These are phyloP conservation scores for Trypanosoma theileri DNA, from an alignment of 208 protist species.

Conservation along the genomic window DNA sequence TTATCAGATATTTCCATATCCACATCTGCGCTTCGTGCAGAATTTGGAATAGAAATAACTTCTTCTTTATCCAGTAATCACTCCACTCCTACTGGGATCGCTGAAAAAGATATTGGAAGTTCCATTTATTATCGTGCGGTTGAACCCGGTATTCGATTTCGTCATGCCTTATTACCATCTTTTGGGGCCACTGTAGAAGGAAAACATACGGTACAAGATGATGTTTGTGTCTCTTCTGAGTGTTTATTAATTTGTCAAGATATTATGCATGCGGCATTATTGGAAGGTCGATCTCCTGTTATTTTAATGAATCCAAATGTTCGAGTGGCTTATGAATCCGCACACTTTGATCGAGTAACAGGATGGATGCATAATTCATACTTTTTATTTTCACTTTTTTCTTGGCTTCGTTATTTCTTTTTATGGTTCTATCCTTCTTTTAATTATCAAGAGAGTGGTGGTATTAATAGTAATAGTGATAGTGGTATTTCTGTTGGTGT, in stretches of 20 bases:
- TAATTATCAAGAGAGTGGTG: not conserved
- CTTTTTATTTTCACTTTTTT: not conserved
- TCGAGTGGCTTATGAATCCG: constrained; percentile 55
- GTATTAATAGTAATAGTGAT: too few relatives aligned
- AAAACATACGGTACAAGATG: constrained; percentile 20
- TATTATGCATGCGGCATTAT: constrained; percentile 48
- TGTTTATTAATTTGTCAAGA: constrained; percentile 71
- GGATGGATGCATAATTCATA: constrained; percentile 14
- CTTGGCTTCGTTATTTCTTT: not conserved
- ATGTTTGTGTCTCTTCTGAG: constrained; percentile 69
- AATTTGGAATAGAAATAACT: not conserved
- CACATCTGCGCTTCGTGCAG: not conserved
- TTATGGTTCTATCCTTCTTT: not conserved
- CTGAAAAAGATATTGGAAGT: not conserved
- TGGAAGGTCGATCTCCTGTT: constrained; percentile 43
- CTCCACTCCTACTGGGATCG: not conserved
- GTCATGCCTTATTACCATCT: constrained; percentile 52
- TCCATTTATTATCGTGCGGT: constrained; percentile 32
- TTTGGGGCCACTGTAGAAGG: constrained; percentile 33
- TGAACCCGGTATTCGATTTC: constrained; percentile 51
- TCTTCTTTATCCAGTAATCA: not conserved
- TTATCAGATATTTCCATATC: not conserved
- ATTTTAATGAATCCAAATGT: constrained; percentile 79
- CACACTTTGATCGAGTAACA: constrained; percentile 39
- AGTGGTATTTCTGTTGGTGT: too few relatives aligned